Evolutionary conservation across 2,329 filamentous ascomycete species (phyloP).

Genomic region (Arthrobotrys entomopaga): DNA sequence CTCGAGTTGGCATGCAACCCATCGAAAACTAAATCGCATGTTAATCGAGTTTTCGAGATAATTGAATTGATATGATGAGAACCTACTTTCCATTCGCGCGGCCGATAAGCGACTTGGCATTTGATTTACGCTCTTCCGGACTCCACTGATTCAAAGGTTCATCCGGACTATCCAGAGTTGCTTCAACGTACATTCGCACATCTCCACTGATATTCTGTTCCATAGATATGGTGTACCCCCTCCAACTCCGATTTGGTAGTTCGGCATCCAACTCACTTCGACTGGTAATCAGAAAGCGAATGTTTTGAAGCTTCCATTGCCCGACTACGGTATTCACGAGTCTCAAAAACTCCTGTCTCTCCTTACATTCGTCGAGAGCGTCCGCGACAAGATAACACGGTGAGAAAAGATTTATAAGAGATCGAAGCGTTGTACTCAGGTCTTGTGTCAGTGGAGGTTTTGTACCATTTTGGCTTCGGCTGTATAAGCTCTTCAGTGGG

Average conservation of each 20-base stretch:
- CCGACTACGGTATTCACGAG: conserved; percentile 10
- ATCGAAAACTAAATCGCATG: not conserved
- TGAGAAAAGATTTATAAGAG: conserved; percentile 7
- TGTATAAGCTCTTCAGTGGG: conserved; percentile 11
- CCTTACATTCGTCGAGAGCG: conserved; percentile 27
- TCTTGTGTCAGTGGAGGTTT: conserved; percentile 15
- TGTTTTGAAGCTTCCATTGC: conserved; percentile 14
- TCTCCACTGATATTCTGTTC: conserved; percentile 13
- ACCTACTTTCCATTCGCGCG: conserved; percentile 19
- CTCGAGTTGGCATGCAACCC: conserved; percentile 18
- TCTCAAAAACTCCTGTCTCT: conserved; percentile 7
- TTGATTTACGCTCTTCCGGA: conserved; percentile 7
- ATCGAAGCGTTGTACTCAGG: conserved; percentile 7
- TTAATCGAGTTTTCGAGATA: not conserved
- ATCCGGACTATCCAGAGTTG: not conserved
- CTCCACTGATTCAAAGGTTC: conserved; percentile 12
- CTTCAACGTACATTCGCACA: conserved; percentile 1
- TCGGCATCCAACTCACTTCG: conserved; percentile 16
- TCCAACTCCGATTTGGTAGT: conserved; percentile 17
- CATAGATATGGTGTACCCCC: conserved; percentile 20
- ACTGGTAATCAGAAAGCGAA: conserved; percentile 14
- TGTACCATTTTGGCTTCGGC: conserved; percentile 16
- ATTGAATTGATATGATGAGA: not conserved
- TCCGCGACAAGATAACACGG: conserved; percentile 17
- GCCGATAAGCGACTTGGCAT: conserved; percentile 1